Evolutionary conservation across 2,329 filamentous ascomycete genomes (phyloP).

Genomic region (Clarireedia sp.): DNA sequence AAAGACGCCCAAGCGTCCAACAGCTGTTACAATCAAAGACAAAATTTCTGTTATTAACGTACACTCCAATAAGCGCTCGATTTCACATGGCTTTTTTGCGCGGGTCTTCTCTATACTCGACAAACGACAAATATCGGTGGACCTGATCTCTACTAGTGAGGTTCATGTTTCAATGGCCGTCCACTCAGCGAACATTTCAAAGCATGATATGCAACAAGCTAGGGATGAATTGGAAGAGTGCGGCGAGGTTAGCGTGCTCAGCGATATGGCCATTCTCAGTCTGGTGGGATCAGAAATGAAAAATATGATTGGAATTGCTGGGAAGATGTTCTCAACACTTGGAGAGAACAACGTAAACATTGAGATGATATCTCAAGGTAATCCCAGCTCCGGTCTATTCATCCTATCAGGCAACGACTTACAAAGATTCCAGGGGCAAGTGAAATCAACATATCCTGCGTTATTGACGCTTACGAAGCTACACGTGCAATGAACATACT

Average conservation of each 20-base stretch:
- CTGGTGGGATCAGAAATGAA: conserved; percentile 94
- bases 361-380: conserved; percentile 99
- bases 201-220: conserved; percentile 57
- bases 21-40: conserved; percentile 94
- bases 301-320: conserved; percentile 91
- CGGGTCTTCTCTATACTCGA: conserved; percentile 89
- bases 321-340: conserved; percentile 88
- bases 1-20: conserved; percentile 65
- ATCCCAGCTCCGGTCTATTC: conserved; percentile 8
- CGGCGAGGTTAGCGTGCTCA: conserved; percentile 83
- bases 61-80: conserved; percentile 92
- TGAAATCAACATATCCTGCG: conserved; percentile 98
- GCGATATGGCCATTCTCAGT: conserved; percentile 91
- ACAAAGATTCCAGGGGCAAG: conserved; percentile 60
- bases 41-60: conserved; percentile 96
- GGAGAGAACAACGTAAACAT: conserved; percentile 94
- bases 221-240: conserved; percentile 68
- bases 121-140: conserved; percentile 78
- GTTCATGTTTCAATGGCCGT: conserved; percentile 97
- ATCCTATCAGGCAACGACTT: neutral
- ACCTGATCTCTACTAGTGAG: conserved; percentile 92
- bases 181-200: conserved; percentile 63
- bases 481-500: conserved; percentile 92
- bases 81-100: conserved; percentile 93
- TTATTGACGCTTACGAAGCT: conserved; percentile 86